These are phyloP conservation scores for Backusella mclennaniae DNA, from an alignment of 192 early-diverging fungal species.

Conservation along the genomic window DNA sequence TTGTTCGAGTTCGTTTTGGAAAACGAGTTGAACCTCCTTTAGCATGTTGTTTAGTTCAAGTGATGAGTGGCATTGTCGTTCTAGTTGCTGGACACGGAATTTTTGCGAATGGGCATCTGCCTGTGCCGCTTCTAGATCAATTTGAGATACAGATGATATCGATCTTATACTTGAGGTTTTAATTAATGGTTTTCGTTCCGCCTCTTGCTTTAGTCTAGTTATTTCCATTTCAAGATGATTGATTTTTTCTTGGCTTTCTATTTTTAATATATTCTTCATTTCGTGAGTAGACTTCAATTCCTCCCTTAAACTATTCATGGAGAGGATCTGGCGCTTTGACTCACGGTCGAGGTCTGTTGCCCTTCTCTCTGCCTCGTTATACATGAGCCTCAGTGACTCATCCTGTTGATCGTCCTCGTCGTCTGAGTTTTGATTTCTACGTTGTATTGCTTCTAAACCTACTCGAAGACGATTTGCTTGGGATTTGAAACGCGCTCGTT, in stretches of 20 bases:
- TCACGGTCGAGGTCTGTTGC: slow-evolving; percentile 5
- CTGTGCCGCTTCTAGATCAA: background rate
- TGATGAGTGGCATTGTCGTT: background rate
- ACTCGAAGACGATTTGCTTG: slow-evolving; percentile 9
- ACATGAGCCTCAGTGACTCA: background rate
- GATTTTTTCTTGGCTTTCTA: background rate
- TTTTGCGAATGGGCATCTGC: background rate
- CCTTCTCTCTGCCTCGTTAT: background rate
- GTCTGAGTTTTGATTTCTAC: background rate
- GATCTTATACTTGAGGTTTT: background rate
- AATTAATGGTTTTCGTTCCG: background rate
- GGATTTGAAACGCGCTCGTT: background rate
- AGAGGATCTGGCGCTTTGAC: background rate
- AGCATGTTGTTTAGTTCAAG: background rate
- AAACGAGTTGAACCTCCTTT: background rate
- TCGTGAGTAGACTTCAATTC: background rate
- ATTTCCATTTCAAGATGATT: background rate
- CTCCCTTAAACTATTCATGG: background rate
- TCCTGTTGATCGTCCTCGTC: background rate
- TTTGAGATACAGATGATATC: background rate
- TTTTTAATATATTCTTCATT: background rate
- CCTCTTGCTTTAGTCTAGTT: background rate
- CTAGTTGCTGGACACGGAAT: background rate
- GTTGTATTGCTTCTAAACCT: slow-evolving; percentile 14
- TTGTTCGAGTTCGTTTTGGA: background rate